Evolutionary conservation across 2,329 filamentous ascomycete genomes (phyloP).

Genomic region (Xylaria multiplex): DNA sequence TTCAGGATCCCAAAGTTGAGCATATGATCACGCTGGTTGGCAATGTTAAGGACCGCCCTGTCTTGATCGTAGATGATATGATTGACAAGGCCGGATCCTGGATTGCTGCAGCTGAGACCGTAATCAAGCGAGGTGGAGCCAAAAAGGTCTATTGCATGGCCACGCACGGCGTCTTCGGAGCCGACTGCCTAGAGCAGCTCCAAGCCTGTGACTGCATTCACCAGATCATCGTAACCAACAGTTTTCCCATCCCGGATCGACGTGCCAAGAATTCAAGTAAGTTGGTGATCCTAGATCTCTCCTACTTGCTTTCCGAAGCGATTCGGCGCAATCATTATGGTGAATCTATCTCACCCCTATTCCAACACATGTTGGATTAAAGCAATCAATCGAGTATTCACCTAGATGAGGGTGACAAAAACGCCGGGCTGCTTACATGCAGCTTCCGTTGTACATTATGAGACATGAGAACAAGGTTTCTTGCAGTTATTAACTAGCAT

Average conservation of each 20-base stretch:
- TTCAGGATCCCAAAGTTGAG: slow-evolving; percentile 82
- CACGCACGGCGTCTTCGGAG: slow-evolving; percentile 93
- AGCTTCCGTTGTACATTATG: slow-evolving; percentile 38
- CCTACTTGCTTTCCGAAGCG: slow-evolving; percentile 86
- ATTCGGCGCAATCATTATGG: slow-evolving; percentile 97
- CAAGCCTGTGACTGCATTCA: slow-evolving; percentile 94
- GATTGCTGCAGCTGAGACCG: slow-evolving; percentile 97
- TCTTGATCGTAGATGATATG: slow-evolving; percentile 98
- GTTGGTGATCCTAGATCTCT: slow-evolving; percentile 88
- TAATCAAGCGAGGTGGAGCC: slow-evolving; percentile 89
- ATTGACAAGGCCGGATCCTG: slow-evolving; percentile 97
- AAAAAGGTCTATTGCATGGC: slow-evolving; percentile 98
- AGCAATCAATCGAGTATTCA: slow-evolving; percentile 35
- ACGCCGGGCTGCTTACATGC: slow-evolving; percentile 40
- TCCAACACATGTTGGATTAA: slow-evolving; percentile 72
- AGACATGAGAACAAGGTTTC: slow-evolving; percentile 42
- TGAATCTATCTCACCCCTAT: slow-evolving; percentile 78
- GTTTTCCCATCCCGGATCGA: slow-evolving; percentile 87
- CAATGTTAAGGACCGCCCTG: slow-evolving; percentile 86
- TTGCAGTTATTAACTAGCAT: slow-evolving; percentile 40
- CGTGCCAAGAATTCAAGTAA: slow-evolving; percentile 79
- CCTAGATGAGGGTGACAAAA: slow-evolving; percentile 30
- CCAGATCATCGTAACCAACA: slow-evolving; percentile 94
- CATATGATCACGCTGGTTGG: slow-evolving; percentile 98
- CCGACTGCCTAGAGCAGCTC: slow-evolving; percentile 88